These are phyloP conservation scores for Pythium coloratum DNA, from an alignment of 352 stramenopile genomes.

Conservation along the genomic window DNA sequence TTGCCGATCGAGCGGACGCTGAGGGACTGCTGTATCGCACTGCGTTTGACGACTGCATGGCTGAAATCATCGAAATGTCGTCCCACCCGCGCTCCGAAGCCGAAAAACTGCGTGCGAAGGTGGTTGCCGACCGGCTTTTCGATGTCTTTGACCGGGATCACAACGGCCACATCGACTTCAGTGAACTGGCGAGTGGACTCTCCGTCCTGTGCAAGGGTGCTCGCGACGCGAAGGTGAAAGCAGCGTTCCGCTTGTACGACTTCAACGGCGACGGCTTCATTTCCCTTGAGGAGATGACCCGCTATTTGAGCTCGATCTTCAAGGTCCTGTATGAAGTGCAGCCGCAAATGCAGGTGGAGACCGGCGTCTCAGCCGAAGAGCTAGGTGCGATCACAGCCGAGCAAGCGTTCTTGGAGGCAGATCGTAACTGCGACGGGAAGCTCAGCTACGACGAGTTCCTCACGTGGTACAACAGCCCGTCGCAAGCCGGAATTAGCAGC, in stretches of 20 bases:
- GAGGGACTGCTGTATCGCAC: constrained; percentile 59
- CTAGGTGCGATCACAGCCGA: constrained; percentile 79
- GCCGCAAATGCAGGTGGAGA: constrained; percentile 63
- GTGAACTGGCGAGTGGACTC: constrained; percentile 81
- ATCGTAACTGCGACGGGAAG: constrained; percentile 77
- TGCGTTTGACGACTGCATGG: constrained; percentile 75
- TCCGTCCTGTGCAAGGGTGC: constrained; percentile 84
- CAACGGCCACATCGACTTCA: constrained; percentile 83
- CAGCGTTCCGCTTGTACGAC: constrained; percentile 84
- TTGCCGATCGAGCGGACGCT: constrained; percentile 69
- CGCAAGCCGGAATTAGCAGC: constrained; percentile 67
- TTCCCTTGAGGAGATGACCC: constrained; percentile 84
- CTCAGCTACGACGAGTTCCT: constrained; percentile 89
- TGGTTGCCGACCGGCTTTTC: constrained; percentile 75
- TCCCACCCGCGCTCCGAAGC: constrained; percentile 63
- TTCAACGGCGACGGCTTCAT: constrained; percentile 87
- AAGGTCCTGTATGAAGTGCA: constrained; percentile 87
- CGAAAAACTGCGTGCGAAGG: constrained; percentile 62
- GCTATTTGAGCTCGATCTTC: constrained; percentile 87
- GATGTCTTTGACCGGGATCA: constrained; percentile 79
- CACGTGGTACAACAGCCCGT: constrained; percentile 80
- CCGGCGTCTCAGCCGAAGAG: constrained; percentile 68
- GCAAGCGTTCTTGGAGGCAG: constrained; percentile 84
- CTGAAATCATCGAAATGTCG: constrained; percentile 66
- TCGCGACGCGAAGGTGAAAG: constrained; percentile 79